phyloP scores from a whole-genome alignment of 164 flowering plant species.

The Vitis labrusca region DNA sequence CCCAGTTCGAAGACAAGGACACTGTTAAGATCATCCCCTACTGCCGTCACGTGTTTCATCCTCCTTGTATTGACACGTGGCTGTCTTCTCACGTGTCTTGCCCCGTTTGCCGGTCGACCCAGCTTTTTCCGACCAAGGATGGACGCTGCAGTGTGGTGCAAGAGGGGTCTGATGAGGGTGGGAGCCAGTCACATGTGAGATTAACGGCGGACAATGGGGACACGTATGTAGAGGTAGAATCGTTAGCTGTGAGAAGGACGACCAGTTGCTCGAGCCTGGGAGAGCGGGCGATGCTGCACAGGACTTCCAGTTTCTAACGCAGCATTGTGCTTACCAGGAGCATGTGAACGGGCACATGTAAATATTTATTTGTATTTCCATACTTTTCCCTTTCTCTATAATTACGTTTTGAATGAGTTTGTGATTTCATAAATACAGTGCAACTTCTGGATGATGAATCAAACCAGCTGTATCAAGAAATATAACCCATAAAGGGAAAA shows the following conservation, averaged over 20 bases:
- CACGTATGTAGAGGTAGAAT: not conserved
- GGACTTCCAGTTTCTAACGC: slow-evolving; percentile 31
- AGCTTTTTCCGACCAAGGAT: slow-evolving; percentile 14
- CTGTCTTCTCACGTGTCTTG: slow-evolving; percentile 49
- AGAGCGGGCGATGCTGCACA: slow-evolving; percentile 12
- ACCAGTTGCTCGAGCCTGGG: slow-evolving; percentile 24
- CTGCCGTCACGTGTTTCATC: slow-evolving; percentile 65
- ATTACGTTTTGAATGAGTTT: too few species aligned
- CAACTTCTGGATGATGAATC: too few species aligned
- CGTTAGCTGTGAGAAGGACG: slow-evolving; percentile 18
- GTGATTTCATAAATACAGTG: too few species aligned
- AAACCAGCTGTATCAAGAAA: too few species aligned
- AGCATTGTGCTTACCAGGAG: too few species aligned
- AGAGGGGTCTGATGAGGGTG: not conserved
- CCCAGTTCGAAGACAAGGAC: slow-evolving; percentile 52
- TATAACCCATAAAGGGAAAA: too few species aligned
- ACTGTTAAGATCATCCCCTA: slow-evolving; percentile 47
- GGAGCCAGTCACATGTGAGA: not conserved
- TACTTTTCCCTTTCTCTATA: too few species aligned
- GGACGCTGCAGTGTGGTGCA: slow-evolving; percentile 4
- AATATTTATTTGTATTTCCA: too few species aligned
- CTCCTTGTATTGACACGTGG: slow-evolving; percentile 66
- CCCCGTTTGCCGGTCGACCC: slow-evolving; percentile 56
- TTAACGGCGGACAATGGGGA: slow-evolving; percentile 12
- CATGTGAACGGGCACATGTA: too few species aligned